These are phyloP conservation scores for Neurospora sp. DNA, from an alignment of 495 filamentous ascomycete genomes.

Conservation along the genomic window DNA sequence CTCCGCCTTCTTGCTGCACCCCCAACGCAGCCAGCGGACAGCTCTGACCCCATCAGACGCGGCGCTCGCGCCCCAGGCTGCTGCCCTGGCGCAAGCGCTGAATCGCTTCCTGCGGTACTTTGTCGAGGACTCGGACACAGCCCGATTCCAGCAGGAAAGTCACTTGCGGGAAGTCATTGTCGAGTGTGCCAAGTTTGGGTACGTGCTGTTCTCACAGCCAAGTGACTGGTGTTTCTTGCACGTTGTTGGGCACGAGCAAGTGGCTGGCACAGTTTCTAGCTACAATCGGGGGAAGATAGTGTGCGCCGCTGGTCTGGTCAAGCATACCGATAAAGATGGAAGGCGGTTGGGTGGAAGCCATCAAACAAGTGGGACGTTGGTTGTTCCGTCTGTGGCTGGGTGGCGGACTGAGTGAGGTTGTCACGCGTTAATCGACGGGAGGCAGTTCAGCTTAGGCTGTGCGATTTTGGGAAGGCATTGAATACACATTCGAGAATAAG, in stretches of 20 bases:
- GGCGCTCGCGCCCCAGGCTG: slow-evolving; percentile 18
- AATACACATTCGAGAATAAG: not conserved
- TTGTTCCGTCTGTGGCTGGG: slow-evolving; percentile 13
- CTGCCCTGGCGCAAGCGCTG: slow-evolving; percentile 16
- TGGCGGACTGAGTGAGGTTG: not conserved
- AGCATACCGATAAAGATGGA: slow-evolving; percentile 18
- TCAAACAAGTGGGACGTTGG: not conserved
- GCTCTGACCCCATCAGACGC: slow-evolving; percentile 18
- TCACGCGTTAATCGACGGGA: not conserved
- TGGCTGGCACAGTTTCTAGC: not conserved
- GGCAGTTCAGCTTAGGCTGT: not conserved
- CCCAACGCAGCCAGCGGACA: slow-evolving; percentile 22
- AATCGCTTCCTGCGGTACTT: slow-evolving; percentile 24
- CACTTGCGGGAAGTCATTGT: slow-evolving; percentile 23
- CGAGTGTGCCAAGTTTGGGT: slow-evolving; percentile 25
- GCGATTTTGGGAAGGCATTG: not conserved
- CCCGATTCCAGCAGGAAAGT: slow-evolving; percentile 24
- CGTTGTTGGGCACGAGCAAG: slow-evolving; percentile 1
- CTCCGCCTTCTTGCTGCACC: slow-evolving; percentile 27
- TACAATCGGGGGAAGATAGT: slow-evolving; percentile 12
- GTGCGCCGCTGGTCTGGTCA: slow-evolving; percentile 21
- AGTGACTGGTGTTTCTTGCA: slow-evolving; percentile 19
- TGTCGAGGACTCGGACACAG: slow-evolving; percentile 13
- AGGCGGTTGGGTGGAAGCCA: slow-evolving; percentile 6
- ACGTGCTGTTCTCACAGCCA: slow-evolving; percentile 26